Evolutionary conservation across 306 rosid genomes (phyloP), one percentile per base, ranked within the genome.

Genomic region (Canavalia gladiata): DNA sequence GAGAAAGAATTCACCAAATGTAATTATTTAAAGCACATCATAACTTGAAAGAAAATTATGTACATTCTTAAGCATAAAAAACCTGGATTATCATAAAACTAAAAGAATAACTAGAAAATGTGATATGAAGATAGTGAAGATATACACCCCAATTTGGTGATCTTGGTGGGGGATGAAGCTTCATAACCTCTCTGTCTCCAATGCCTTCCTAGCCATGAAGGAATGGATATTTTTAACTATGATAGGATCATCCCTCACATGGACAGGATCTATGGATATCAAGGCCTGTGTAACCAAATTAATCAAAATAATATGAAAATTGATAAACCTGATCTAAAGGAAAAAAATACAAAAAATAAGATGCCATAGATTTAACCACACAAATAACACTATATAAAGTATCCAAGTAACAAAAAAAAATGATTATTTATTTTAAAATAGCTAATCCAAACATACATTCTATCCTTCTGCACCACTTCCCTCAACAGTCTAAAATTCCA

Each of bases 141-240:
- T 98, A 5, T 81, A 95, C 98, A 74, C 99, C 98, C 99, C 98
- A 95, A 86, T 83, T 89, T 62, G 89, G 70, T 5, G 99, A 98
- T 74, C 99, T 87, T 63, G 93, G 91, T 63, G 99, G 98, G 83
- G 99, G 97, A 87, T 90, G 89, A 77, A 93, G 89, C 86, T 88
- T 95, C 94, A 91, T 86, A 72, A 93, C 90, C 80, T 95, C 25
- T 18, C 92, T 65, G 92, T 77, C 89, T 95, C 98, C 25, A 95
- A 80, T 47, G 91, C 85, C 82, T 90, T 95, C 92, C 90, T 90
- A 68, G 97, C 99, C 90, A 89, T 95, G 75, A 78, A 93, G 88
- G 83, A 91, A 71, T 98, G 93, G 54, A 95, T 31, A 74, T 91
- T 93, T 86, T 84, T 93, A 84, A 93, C 98, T 33, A 95, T 80